These are phyloP conservation scores for Suhomyces bokatorum DNA, from an alignment of 1,139 yeast genomes.

Conservation along the genomic window DNA sequence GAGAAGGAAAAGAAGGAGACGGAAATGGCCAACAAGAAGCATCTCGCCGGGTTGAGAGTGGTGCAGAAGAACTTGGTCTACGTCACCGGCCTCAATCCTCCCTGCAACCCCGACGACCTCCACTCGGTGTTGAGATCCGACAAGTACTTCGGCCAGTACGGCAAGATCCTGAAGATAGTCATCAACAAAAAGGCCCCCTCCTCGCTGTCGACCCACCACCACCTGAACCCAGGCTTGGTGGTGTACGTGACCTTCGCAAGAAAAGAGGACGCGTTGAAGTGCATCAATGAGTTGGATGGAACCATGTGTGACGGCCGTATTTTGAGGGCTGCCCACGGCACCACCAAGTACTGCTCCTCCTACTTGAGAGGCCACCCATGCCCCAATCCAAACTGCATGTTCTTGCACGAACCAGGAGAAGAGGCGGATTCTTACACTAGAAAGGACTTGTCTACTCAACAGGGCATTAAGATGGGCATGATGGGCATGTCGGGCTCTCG, in stretches of 20 bases:
- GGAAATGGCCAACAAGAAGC: slow-evolving; percentile 86
- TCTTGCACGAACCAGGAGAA: slow-evolving; percentile 98
- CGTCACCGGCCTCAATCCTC: slow-evolving; percentile 94
- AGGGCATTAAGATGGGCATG: slow-evolving; percentile 62
- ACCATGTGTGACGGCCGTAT: slow-evolving; percentile 87
- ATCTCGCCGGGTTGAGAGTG: slow-evolving; percentile 94
- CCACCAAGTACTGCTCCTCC: slow-evolving; percentile 96
- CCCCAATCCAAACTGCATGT: slow-evolving; percentile 99
- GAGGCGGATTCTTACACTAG: slow-evolving; percentile 97
- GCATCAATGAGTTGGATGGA: slow-evolving; percentile 94
- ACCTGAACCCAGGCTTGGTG: slow-evolving; percentile 77
- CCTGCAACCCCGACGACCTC: slow-evolving; percentile 84
- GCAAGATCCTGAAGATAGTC: slow-evolving; percentile 91
- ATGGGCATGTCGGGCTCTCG: slow-evolving; percentile 30
- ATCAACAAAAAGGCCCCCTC: slow-evolving; percentile 75
- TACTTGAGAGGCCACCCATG: slow-evolving; percentile 94
- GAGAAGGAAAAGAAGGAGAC: slow-evolving; percentile 93
- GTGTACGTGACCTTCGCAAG: slow-evolving; percentile 92
- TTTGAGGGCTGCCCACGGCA: slow-evolving; percentile 94
- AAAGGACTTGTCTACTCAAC: slow-evolving; percentile 85
- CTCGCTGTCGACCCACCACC: slow-evolving; percentile 36
- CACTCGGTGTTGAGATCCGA: slow-evolving; percentile 84
- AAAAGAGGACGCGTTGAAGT: slow-evolving; percentile 91
- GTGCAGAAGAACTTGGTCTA: slow-evolving; percentile 96
- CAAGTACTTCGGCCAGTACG: slow-evolving; percentile 96